These are phyloP conservation scores for Daedaleopsis nitida DNA, from an alignment of 768 basidiomycete species.

Conservation along the genomic window DNA sequence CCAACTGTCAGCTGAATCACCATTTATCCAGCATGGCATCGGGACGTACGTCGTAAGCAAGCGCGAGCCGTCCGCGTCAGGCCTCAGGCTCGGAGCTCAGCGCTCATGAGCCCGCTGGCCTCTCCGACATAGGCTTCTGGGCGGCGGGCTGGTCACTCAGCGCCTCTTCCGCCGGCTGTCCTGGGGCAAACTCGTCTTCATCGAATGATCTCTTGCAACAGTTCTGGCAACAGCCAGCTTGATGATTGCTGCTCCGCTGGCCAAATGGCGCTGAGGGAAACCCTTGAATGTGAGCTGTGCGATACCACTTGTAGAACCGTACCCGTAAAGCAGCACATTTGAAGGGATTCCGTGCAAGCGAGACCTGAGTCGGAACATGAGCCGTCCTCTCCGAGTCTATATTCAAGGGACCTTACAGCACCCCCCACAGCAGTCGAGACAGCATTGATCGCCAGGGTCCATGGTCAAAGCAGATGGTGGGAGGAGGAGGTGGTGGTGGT, in stretches of 20 bases:
- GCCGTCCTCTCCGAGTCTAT: background rate
- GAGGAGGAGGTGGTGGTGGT: too few relatives aligned
- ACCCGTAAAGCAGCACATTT: conserved; percentile 8
- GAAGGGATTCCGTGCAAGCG: background rate
- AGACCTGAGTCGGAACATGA: background rate
- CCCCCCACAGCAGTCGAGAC: conserved; percentile 1
- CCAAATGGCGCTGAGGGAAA: background rate
- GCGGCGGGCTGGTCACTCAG: background rate
- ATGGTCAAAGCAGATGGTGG: background rate
- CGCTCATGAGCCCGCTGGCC: too few relatives aligned
- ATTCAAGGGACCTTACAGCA: conserved; percentile 8
- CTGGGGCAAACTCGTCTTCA: background rate
- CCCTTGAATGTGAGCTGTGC: background rate
- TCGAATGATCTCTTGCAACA: conserved; percentile 7
- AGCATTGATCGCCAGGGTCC: background rate
- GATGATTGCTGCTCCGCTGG: background rate
- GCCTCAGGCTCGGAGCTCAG: background rate
- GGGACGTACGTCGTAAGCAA: background rate
- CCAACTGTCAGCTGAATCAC: too few relatives aligned
- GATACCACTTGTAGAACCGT: background rate
- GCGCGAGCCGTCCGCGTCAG: too few relatives aligned
- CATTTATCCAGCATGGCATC: too few relatives aligned
- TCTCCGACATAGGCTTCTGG: background rate
- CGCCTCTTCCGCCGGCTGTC: background rate
- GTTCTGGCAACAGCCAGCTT: conserved; percentile 9